Percentiles rank a stretch among this genome's conserved stretches.
These are phyloP conservation scores for Cladosporium sp. DNA, from an alignment of 2,329 filamentous ascomycete species.

Conservation along the genomic window DNA sequence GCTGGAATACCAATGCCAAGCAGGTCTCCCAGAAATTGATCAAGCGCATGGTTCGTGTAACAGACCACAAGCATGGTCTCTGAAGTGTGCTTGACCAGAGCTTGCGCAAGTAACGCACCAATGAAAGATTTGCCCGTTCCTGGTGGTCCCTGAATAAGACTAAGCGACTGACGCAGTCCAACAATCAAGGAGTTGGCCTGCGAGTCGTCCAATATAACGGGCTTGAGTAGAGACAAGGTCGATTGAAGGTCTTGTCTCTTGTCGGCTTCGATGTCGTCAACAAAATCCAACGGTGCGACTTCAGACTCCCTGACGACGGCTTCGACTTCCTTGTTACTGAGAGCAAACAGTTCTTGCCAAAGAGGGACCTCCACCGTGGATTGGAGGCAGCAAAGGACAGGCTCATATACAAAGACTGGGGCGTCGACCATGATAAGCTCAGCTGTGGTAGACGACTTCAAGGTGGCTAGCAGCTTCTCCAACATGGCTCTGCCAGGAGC, in stretches of 20 bases:
- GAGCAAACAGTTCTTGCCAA: conserved; percentile 51
- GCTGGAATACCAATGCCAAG: conserved; percentile 49
- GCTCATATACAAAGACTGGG: conserved; percentile 68
- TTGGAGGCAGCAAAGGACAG: conserved; percentile 62
- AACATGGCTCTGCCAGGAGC: conserved; percentile 52
- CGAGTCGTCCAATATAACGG: conserved; percentile 50
- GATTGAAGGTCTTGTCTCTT: conserved; percentile 34
- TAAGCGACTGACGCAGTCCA: conserved; percentile 56
- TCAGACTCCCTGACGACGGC: conserved; percentile 23
- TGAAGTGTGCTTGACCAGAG: conserved; percentile 51
- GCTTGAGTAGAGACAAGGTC: conserved; percentile 33
- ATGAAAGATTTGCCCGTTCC: conserved; percentile 71
- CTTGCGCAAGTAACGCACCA: conserved; percentile 48
- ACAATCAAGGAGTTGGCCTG: conserved; percentile 59
- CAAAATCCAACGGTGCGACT: conserved; percentile 29
- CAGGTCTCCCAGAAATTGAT: conserved; percentile 62
- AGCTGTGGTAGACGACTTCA: conserved; percentile 36
- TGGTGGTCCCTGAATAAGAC: conserved; percentile 71
- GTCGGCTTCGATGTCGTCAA: conserved; percentile 27
- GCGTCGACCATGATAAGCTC: conserved; percentile 63
- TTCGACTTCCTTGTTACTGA: conserved; percentile 19
- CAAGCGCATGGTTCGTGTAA: conserved; percentile 57
- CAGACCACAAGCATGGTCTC: conserved; percentile 60
- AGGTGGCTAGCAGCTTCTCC: conserved; percentile 47
- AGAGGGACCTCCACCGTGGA: conserved; percentile 58